Evolutionary conservation across 2,329 filamentous ascomycete genomes (phyloP).

Genomic region (Balansia obtecta): DNA sequence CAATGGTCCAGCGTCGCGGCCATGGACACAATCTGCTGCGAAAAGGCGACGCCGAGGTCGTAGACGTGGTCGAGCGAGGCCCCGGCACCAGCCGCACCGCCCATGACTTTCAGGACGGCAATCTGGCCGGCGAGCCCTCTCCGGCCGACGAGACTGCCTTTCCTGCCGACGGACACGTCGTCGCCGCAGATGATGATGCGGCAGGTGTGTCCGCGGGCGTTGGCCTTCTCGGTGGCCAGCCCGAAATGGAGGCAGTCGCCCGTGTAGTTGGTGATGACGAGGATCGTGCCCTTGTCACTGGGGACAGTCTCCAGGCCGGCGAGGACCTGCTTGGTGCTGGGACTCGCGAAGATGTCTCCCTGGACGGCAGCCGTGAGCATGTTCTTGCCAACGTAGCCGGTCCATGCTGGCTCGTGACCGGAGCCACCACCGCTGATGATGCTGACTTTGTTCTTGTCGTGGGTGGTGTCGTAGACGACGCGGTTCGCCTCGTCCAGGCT

Average conservation of each 20-base stretch:
- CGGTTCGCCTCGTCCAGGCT: constrained; percentile 37
- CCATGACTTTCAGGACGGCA: constrained; percentile 44
- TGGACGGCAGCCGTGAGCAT: constrained; percentile 48
- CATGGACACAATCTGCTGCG: constrained; percentile 41
- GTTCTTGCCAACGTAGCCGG: constrained; percentile 49
- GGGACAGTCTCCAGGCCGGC: constrained; percentile 43
- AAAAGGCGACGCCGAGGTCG: constrained; percentile 35
- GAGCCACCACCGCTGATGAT: constrained; percentile 44
- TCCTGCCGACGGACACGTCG: constrained; percentile 50
- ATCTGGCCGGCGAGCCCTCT: constrained; percentile 51
- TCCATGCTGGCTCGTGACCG: constrained; percentile 50
- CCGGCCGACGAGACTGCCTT: constrained; percentile 45
- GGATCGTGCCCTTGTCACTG: constrained; percentile 41
- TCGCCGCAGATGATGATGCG: constrained; percentile 50
- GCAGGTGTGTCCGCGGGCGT: constrained; percentile 39
- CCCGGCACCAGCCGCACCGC: constrained; percentile 34
- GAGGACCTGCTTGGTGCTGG: constrained; percentile 50
- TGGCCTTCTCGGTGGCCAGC: constrained; percentile 44
- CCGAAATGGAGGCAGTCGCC: constrained; percentile 52
- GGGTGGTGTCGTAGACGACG: constrained; percentile 35
- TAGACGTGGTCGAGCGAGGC: constrained; percentile 37
- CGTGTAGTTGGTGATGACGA: constrained; percentile 54
- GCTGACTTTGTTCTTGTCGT: constrained; percentile 32
- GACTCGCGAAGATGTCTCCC: constrained; percentile 52
- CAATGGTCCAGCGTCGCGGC: constrained; percentile 48